These are phyloP conservation scores for Solanum clarkiae DNA, from an alignment of 257 asterid genomes.

Conservation along the genomic window DNA sequence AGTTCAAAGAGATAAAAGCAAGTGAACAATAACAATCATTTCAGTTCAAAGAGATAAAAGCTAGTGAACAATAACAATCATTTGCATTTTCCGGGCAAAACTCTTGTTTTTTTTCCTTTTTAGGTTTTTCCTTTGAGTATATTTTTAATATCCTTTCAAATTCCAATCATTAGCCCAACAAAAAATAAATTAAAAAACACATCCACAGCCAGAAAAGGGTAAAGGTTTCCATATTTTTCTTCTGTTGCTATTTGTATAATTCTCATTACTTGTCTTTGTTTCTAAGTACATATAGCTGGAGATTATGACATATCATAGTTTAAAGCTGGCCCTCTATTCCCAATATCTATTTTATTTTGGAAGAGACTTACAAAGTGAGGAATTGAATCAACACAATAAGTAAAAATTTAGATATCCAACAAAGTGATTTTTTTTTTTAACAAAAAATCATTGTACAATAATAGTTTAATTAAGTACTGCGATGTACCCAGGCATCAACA, in stretches of 20 bases:
- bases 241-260: not conserved
- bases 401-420: not conserved
- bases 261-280: not conserved
- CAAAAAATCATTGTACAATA: not conserved
- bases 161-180: not conserved
- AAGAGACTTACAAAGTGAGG: not conserved
- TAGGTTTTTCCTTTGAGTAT: not conserved
- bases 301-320: not conserved
- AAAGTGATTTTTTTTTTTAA: not conserved
- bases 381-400: not conserved
- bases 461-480: not conserved
- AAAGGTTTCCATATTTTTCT: not conserved
- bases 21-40: not conserved
- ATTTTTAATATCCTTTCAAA: not conserved
- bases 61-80: not conserved
- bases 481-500: not conserved
- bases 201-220: not conserved
- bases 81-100: not conserved
- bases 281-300: not conserved
- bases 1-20: not conserved
- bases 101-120: not conserved
- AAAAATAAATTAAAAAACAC: not conserved
- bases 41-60: not conserved
- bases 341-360: not conserved
- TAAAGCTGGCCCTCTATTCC: not conserved